These are phyloP conservation scores for Leishmania major DNA, from an alignment of 208 protist species.

Conservation along the genomic window DNA sequence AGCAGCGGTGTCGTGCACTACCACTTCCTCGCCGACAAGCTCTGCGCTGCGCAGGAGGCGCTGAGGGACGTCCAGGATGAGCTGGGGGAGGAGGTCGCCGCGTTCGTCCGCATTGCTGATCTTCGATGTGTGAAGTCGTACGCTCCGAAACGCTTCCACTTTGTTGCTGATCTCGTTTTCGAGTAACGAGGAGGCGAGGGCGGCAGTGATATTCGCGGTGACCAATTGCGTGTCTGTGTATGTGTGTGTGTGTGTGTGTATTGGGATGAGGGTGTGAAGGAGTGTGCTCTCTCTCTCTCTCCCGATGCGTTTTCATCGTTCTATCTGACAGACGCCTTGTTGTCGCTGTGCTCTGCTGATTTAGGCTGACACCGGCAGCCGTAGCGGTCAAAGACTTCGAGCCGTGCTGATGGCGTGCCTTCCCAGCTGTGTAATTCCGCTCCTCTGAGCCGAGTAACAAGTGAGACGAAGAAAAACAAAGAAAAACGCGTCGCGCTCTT, in stretches of 20 bases:
- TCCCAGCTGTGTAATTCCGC: neutral
- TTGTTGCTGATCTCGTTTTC: conserved; percentile 80
- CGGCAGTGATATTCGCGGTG: neutral
- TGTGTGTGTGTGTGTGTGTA: too few relatives aligned
- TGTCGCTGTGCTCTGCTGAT: neutral
- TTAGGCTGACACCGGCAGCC: too few relatives aligned
- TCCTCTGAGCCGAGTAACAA: neutral
- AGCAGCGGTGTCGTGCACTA: conserved; percentile 82
- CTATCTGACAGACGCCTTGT: neutral
- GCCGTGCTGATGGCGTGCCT: neutral
- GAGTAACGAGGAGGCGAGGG: conserved; percentile 1
- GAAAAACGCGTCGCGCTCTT: neutral
- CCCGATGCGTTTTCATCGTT: neutral
- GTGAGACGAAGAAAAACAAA: neutral
- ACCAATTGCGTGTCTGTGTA: neutral
- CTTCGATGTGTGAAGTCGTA: conserved; percentile 92
- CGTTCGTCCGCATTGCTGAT: conserved; percentile 27
- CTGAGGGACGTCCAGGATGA: conserved; percentile 49
- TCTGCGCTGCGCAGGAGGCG: conserved; percentile 28
- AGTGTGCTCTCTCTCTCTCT: neutral
- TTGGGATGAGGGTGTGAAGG: neutral
- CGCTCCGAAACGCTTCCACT: conserved; percentile 84
- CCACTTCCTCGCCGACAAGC: conserved; percentile 82
- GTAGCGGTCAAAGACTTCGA: neutral
- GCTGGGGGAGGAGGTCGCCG: conserved; percentile 48